Conservation (phyloP, 1,284 basidiomycete species). For the Nidula niveotomentosa region DNA sequence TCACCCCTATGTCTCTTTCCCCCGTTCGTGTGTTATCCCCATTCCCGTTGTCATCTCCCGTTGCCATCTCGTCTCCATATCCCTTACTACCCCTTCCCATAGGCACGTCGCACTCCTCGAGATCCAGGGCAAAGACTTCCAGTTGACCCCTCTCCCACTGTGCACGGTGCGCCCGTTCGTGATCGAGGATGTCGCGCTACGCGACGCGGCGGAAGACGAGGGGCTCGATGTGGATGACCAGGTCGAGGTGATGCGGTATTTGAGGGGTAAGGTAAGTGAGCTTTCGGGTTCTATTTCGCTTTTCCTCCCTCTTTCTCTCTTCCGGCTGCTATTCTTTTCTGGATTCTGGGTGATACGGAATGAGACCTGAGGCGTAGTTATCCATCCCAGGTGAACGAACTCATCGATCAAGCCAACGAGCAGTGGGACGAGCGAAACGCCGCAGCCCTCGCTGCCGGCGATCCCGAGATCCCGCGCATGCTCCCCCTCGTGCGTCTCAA, state of each 20-base stretch:
- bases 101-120: conserved; percentile 85
- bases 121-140: conserved; percentile 86
- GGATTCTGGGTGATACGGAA: too few relatives aligned
- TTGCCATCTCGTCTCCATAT: neutral
- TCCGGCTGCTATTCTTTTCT: neutral
- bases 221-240: conserved; percentile 78
- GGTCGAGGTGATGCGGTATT: conserved; percentile 77
- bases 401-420: conserved; percentile 77
- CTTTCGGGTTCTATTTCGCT: conserved; percentile 23
- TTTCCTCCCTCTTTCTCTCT: neutral
- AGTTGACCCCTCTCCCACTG: conserved; percentile 83
- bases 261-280: conserved; percentile 57
- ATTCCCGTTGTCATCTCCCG: too few relatives aligned
- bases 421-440: conserved; percentile 83
- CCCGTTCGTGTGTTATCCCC: too few relatives aligned
- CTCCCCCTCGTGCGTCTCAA: conserved; percentile 90
- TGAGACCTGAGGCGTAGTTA: too few relatives aligned
- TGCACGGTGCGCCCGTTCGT: conserved; percentile 95
- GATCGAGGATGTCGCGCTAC: conserved; percentile 81
- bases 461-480: conserved; percentile 67
- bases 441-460: conserved; percentile 64
- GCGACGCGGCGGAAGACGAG: conserved; percentile 74
- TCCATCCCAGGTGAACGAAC: conserved; percentile 61
- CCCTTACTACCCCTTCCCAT: conserved; percentile 27
- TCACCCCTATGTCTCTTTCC: too few relatives aligned